Conservation (phyloP, 495 filamentous ascomycete species). For the Astrothelium macrocarpum region DNA sequence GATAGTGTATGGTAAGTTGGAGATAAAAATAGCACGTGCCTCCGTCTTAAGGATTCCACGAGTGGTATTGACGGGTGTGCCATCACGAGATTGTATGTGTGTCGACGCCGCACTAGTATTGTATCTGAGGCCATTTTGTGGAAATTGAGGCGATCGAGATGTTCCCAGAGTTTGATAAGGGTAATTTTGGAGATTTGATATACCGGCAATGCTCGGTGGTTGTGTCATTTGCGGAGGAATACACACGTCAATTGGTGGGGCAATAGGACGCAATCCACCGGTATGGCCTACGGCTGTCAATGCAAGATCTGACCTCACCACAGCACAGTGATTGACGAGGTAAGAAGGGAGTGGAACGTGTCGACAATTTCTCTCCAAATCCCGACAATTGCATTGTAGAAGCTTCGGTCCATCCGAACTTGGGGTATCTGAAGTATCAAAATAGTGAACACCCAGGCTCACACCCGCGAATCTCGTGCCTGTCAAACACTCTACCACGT, state of each 20-base stretch:
- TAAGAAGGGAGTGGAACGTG: not conserved
- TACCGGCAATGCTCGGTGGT: not conserved
- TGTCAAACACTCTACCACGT: not conserved
- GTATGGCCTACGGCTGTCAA: not conserved
- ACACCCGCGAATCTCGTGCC: not conserved
- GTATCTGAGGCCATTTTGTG: not conserved
- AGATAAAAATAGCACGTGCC: conserved; percentile 28
- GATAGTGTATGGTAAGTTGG: conserved; percentile 18
- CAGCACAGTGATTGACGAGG: not conserved
- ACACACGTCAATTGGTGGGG: not conserved
- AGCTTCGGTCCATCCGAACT: not conserved
- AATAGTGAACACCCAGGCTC: not conserved
- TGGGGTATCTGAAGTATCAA: not conserved
- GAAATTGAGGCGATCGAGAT: not conserved
- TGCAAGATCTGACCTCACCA: not conserved
- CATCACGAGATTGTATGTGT: conserved; percentile 16
- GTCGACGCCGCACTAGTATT: conserved; percentile 5
- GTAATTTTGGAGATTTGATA: not conserved
- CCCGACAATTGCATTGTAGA: not conserved
- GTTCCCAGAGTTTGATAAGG: not conserved
- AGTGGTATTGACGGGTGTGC: conserved; percentile 24
- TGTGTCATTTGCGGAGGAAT: not conserved
- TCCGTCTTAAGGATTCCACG: conserved; percentile 24
- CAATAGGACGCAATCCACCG: not conserved
- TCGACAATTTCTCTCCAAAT: not conserved